Evolutionary conservation across 225 moss, liverwort and hornwort genomes (phyloP), one percentile per base, ranked within the genome.

Genomic region (Physcomitrium patens): DNA sequence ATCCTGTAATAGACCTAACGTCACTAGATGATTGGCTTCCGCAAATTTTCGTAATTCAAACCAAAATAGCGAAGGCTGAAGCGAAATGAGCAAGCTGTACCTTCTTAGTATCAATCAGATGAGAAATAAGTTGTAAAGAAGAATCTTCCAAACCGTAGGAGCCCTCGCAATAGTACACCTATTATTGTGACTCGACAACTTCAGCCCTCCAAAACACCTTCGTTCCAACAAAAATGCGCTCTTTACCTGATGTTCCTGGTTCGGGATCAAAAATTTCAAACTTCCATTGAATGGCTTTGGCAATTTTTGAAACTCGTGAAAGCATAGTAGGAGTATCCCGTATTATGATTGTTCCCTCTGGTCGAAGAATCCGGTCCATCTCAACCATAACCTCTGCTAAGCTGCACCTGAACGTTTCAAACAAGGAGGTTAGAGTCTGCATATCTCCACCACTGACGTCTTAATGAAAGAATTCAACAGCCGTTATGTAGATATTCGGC

Each of bases 361-460:
- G 94, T 67, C 94, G 88, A 59, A 94, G 60, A 54, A 92, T 89
- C 27, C 94, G 94, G 76, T 94, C 92, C 94, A 94, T 94, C 84
- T 94, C 94, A 42, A 92, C 37, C 78, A 94, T 56, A 50, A 94
- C 90, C 76, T 89, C 82, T 59, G 92, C 90, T 59, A 92, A 69
- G 72, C 80, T 89, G 73, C 94, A 94, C 84, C 94, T 94, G 79
- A 68, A 65, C 53, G 50, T 28, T 47, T 8, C 54, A 28, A 76
- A 78, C 64, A 55, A 63, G 3, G 14, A 68, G 31, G 57, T 75
- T 46, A 77, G n/a, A 54, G 37, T 9, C 0, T 46, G 52, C 5
- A 16, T 19, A 53, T 2, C 31, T 61, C 17, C 46, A 67, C 48
- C 74, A 51, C 77, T 14, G 52, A 3, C 59, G 15, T 37, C 62